Evolutionary conservation across 805 yeast genomes (phyloP).

Genomic region (Lipomyces starkeyi): DNA sequence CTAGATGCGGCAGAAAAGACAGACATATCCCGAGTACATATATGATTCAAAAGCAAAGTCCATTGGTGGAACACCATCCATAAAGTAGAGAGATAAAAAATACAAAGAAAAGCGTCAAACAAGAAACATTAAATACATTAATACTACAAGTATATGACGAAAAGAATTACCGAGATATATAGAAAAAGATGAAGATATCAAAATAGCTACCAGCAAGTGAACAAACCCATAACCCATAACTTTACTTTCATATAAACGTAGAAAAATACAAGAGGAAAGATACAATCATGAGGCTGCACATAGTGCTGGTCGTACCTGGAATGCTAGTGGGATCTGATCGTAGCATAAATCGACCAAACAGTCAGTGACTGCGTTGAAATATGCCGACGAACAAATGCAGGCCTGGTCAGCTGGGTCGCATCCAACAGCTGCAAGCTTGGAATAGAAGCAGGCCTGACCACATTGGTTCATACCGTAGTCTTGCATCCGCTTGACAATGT

Average conservation of each 20-base stretch:
- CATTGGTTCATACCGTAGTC: slow-evolving; percentile 34
- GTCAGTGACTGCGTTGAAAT: slow-evolving; percentile 39
- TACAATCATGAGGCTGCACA: slow-evolving; percentile 13
- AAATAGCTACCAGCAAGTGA: slow-evolving; percentile 2
- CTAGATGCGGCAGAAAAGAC: background rate
- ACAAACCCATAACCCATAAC: slow-evolving; percentile 13
- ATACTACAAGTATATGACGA: background rate
- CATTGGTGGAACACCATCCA: background rate
- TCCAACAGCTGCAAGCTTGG: slow-evolving; percentile 32
- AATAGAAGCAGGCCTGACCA: slow-evolving; percentile 37
- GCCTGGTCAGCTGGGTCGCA: slow-evolving; percentile 31
- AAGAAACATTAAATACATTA: background rate
- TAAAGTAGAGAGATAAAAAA: slow-evolving; percentile 2
- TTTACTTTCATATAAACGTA: background rate
- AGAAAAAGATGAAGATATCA: background rate
- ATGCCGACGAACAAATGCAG: slow-evolving; percentile 36
- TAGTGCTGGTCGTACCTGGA: slow-evolving; percentile 34
- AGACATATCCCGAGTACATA: too few relatives aligned
- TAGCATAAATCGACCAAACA: slow-evolving; percentile 37
- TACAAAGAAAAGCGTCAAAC: background rate
- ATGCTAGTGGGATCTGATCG: slow-evolving; percentile 38
- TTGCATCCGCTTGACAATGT: slow-evolving; percentile 34
- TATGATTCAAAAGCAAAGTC: background rate
- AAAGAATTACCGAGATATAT: background rate
- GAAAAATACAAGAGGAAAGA: background rate